Conservation (phyloP, 2,329 filamentous ascomycete species). For the Fusarium sp. region DNA sequence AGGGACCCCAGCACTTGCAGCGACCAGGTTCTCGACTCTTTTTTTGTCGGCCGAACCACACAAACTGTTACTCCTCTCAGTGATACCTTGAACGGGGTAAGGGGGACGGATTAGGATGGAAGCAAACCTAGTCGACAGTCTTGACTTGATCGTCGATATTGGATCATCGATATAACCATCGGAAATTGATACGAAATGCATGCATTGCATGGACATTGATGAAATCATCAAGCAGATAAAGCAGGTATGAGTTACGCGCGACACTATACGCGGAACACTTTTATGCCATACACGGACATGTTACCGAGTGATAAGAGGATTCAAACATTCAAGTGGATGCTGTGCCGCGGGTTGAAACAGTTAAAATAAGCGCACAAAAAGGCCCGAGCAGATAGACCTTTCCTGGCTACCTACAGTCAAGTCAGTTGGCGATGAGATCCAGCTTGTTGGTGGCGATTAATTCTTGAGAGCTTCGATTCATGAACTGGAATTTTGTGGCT, state of each 20-base stretch:
- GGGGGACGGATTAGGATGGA: constrained; percentile 10
- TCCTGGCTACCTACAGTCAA: neutral
- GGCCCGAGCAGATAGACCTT: constrained; percentile 2
- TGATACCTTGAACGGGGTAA: constrained; percentile 13
- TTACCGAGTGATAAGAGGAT: constrained; percentile 23
- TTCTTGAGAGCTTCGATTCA: neutral
- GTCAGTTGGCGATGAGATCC: neutral
- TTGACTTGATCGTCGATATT: neutral
- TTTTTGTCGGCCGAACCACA: constrained; percentile 17
- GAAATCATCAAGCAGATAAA: neutral
- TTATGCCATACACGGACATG: constrained; percentile 27
- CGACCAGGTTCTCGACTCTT: constrained; percentile 31
- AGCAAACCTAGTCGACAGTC: constrained; percentile 1
- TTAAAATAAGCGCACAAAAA: constrained; percentile 10
- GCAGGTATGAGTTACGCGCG: neutral
- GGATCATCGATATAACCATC: constrained; percentile 14
- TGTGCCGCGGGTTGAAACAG: constrained; percentile 24
- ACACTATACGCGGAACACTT: constrained; percentile 16
- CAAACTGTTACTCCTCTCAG: constrained; percentile 8
- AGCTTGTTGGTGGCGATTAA: constrained; percentile 6
- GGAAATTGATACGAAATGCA: constrained; percentile 15
- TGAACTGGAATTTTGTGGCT: constrained; percentile 36
- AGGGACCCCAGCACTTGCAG: constrained; percentile 33
- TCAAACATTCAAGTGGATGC: constrained; percentile 24
- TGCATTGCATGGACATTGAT: neutral